Evolutionary conservation across 2,329 filamentous ascomycete species (phyloP).

Genomic region (Penicillium sp.): DNA sequence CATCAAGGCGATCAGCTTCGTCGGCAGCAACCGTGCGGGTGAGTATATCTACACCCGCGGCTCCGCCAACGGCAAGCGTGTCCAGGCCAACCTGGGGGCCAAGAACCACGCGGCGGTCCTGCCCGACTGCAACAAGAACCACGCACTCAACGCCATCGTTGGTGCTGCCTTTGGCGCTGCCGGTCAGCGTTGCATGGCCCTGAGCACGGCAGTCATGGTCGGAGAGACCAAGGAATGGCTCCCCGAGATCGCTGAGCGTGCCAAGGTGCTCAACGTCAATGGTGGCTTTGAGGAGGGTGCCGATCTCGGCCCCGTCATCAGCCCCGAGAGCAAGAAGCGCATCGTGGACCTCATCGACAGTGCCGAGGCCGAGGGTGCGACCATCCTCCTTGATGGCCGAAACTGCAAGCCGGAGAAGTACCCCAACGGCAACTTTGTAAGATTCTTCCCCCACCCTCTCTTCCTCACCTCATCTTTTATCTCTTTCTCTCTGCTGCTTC

Average conservation of each 20-base stretch:
- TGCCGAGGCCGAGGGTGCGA: constrained; percentile 59
- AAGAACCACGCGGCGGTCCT: constrained; percentile 65
- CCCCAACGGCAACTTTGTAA: constrained; percentile 61
- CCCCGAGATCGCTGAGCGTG: constrained; percentile 56
- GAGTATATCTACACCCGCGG: constrained; percentile 63
- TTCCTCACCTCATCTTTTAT: no score
- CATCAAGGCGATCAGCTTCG: constrained; percentile 65
- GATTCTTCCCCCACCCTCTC: constrained; percentile 12
- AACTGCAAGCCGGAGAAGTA: constrained; percentile 58
- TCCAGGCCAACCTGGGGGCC: constrained; percentile 63
- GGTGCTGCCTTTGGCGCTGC: constrained; percentile 64
- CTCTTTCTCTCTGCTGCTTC: no score
- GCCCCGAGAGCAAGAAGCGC: constrained; percentile 56
- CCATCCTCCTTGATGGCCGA: constrained; percentile 57
- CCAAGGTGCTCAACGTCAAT: constrained; percentile 55
- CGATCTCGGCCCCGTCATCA: constrained; percentile 61
- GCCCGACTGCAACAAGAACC: constrained; percentile 65
- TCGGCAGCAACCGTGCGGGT: constrained; percentile 62
- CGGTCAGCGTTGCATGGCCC: constrained; percentile 64
- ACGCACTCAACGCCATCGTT: constrained; percentile 59
- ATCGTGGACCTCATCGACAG: constrained; percentile 57
- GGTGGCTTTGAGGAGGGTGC: constrained; percentile 59
- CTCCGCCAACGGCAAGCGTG: constrained; percentile 65
- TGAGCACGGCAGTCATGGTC: constrained; percentile 59
- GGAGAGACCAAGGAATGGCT: constrained; percentile 62